Base-by-base conservation (phyloP, 768 basidiomycete species). In the Suillus brevipes region DNA sequence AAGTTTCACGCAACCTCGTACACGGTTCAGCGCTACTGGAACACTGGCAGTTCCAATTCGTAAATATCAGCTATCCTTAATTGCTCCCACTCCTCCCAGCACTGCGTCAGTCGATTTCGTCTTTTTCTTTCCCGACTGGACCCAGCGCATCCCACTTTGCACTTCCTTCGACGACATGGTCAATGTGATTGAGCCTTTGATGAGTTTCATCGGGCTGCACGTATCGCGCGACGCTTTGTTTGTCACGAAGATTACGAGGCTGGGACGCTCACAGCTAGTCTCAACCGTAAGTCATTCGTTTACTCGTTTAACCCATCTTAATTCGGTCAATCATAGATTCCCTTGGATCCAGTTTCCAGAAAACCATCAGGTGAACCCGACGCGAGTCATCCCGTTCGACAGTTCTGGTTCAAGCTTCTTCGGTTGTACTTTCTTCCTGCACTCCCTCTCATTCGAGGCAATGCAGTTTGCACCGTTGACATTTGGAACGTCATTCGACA, bases 71-170 rank as follows among this genome's bases (percentile, higher is more conserved):
- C 80, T 95, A n/a, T 92, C 93, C 0, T 77, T 91, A 4, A 85
- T 85, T 75, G 90, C 91, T 2, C 96, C 96, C 4, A 85, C 86
- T 14, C 95, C 96, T 31, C 90, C 92, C 0, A 84, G 86, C 69
- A 95, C 94, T 25, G 84, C 80, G 62, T 83, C 81, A 4, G 84
- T 83, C n/a, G 87, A 90, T 60, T 97, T 94, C 70, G 85, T 93
- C 6, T 97, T 93, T 82, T 98, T 97, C 83, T 97, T 89, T 75
- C 91, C 94, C 14, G 82, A 88, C 63, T 98, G 95, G 95, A 75
- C 78, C 16, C 85, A 89, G 53, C 82, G 84, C 58, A 79, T 96
- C 37, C 92, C 92, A 6, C 69, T 87, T 37, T 90, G 90, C 72
- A 77, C 80, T 8, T 80, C 80, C 0, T 73, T 87, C 59, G 88